These are phyloP conservation scores for Globisporangium yorkense DNA, from an alignment of 352 stramenopile genomes.

Conservation along the genomic window DNA sequence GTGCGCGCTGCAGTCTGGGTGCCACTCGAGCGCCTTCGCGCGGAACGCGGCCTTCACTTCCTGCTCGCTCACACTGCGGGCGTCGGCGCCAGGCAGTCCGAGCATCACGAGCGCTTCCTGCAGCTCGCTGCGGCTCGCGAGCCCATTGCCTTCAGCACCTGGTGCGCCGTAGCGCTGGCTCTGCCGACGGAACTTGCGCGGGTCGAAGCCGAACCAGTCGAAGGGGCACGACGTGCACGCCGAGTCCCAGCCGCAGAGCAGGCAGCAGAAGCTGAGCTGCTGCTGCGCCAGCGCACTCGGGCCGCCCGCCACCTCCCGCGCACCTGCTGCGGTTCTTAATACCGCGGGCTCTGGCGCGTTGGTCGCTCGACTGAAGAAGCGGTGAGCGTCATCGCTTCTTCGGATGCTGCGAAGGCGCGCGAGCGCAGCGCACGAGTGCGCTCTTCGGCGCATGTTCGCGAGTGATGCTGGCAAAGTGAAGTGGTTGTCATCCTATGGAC, in stretches of 20 bases:
- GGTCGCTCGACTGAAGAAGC: neutral
- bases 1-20: constrained; percentile 89
- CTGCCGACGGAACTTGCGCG: constrained; percentile 28
- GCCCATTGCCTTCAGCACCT: neutral
- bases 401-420: neutral
- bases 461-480: neutral
- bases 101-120: constrained; percentile 20
- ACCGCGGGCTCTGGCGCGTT: neutral
- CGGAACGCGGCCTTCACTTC: constrained; percentile 58
- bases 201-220: constrained; percentile 62
- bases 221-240: constrained; percentile 58
- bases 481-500: neutral
- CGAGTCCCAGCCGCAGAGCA: constrained; percentile 58
- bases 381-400: neutral
- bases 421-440: neutral
- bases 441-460: neutral
- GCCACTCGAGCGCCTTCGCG: constrained; percentile 80
- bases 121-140: constrained; percentile 12
- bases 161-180: neutral
- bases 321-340: neutral
- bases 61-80: constrained; percentile 5
- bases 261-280: constrained; percentile 67
- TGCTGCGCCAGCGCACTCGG: constrained; percentile 15
- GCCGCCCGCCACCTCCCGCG: neutral
- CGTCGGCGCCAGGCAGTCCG: constrained; percentile 8